Evolutionary conservation across 306 rosid species (phyloP), one percentile per base, ranked within the genome.

Genomic region (Inga leiocalycina): DNA sequence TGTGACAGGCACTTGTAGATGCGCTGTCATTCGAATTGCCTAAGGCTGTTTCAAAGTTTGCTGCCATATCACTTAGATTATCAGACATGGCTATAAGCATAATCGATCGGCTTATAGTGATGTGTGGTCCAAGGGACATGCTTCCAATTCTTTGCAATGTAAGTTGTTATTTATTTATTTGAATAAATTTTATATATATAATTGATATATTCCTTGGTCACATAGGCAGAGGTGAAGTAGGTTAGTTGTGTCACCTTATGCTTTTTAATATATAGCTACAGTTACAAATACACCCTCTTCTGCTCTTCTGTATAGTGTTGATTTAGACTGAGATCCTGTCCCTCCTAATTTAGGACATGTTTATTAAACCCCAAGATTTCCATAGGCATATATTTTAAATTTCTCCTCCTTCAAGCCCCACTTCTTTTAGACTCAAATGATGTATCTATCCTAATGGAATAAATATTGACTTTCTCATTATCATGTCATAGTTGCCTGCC

Each of bases 41-140:
- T 20, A 94, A 88, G 83, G 91, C 88, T 54, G 94, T 93, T 79
- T 87, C 95, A 8, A 91, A 89, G 89, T 90, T 94, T 69, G 93
- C 85, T 3, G 75, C 87, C 48, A 75, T 90, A 74, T 93, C 98
- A 10, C 89, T 75, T 20, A 84, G 84, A 78, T 91, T 92, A 82
- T 75, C 84, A 88, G 94, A 90, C 85, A 78, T 88, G 54, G 93
- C 93, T 72, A 89, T 81, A 30, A 76, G 83, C 65, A 87, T 90
- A 77, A 90, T 94, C 14, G 90, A 89, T 88, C 91, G 84, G 84
- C 85, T 92, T 78, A 81, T 91, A 61, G 76, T 45, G 14, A 80
- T 65, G 62, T 91, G 97, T 85, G 89, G 89, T 85, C 97, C 98
- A 22, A 87, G 97, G 82, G 97, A 92, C 76, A 90, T 94, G 98